A percentile compares a stretch with the other conserved stretches of the same genome.
phyloP scores from a whole-genome alignment of 768 basidiomycete species.

The Boletus patriciae region DNA sequence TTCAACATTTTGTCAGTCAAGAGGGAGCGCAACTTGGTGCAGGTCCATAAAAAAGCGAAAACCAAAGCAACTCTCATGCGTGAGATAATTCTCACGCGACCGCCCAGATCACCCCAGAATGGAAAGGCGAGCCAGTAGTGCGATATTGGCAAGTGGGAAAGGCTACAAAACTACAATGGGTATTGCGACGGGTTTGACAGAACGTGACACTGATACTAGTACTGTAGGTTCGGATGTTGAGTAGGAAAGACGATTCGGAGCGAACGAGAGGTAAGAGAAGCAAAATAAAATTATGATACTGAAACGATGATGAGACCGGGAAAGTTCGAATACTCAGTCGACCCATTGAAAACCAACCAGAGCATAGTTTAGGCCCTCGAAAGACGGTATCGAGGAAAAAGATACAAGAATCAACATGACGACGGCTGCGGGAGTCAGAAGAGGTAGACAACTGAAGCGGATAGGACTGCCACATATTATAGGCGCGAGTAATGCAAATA shows the following conservation, averaged over 20 bases:
- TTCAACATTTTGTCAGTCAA: conserved; percentile 45
- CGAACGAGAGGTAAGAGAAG: conserved; percentile 21
- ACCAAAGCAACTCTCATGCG: conserved; percentile 16
- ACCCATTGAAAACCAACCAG: conserved; percentile 21
- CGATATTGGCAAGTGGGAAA: background rate
- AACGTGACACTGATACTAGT: conserved; percentile 34
- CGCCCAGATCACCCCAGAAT: background rate
- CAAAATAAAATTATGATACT: conserved; percentile 33
- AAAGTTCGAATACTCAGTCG: conserved; percentile 28
- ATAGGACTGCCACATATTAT: conserved; percentile 7
- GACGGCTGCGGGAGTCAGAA: background rate
- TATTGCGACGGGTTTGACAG: conserved; percentile 32
- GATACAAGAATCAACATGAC: conserved; percentile 18
- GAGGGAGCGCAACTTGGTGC: conserved; percentile 5
- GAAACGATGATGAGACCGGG: conserved; percentile 24
- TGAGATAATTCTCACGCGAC: background rate
- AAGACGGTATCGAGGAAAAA: conserved; percentile 12
- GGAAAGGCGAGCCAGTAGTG: background rate
- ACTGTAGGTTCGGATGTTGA: conserved; percentile 27
- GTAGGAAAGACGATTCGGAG: conserved; percentile 13
- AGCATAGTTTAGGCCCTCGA: conserved; percentile 21
- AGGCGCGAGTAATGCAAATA: conserved; percentile 19
- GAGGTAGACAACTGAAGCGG: background rate
- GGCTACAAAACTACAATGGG: conserved; percentile 39
- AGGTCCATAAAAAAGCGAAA: conserved; percentile 14